Evolutionary conservation across 805 yeast genomes (phyloP).

Genomic region (Ogataea chonburiensis): DNA sequence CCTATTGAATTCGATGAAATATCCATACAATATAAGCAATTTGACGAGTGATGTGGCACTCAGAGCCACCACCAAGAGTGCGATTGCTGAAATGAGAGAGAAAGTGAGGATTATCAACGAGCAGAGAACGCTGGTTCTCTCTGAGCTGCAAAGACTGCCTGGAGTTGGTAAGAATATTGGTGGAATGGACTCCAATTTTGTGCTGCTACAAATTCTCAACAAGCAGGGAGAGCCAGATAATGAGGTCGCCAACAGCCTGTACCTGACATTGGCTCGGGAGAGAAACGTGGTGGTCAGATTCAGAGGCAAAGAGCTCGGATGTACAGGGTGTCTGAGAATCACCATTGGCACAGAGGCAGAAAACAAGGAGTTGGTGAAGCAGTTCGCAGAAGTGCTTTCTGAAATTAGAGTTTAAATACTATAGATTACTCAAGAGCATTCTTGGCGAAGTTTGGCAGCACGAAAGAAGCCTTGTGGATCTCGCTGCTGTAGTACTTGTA

Average conservation of each 20-base stretch:
- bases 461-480: slow-evolving; percentile 86
- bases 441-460: slow-evolving; percentile 90
- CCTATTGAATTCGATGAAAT: slow-evolving; percentile 85
- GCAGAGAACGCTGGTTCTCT: slow-evolving; percentile 56
- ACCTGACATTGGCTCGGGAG: slow-evolving; percentile 66
- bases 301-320: slow-evolving; percentile 88
- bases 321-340: slow-evolving; percentile 82
- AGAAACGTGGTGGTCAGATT: slow-evolving; percentile 83
- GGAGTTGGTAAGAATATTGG: slow-evolving; percentile 79
- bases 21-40: slow-evolving; percentile 91
- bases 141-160: slow-evolving; percentile 51
- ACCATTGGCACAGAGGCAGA: slow-evolving; percentile 85
- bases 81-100: slow-evolving; percentile 57
- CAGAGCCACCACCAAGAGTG: slow-evolving; percentile 63
- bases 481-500: slow-evolving; percentile 80
- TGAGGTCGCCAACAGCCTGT: slow-evolving; percentile 62
- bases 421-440: slow-evolving; percentile 27
- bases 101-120: slow-evolving; percentile 48
- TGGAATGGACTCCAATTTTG: slow-evolving; percentile 81
- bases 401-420: slow-evolving; percentile 10
- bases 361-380: slow-evolving; percentile 53
- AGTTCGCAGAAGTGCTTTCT: slow-evolving; percentile 25
- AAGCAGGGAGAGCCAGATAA: slow-evolving; percentile 63
- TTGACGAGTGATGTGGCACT: slow-evolving; percentile 73
- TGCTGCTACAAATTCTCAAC: slow-evolving; percentile 70